phyloP scores from a whole-genome alignment of 2,329 filamentous ascomycete genomes.

The Paracorniculantispora psalliotae region DNA sequence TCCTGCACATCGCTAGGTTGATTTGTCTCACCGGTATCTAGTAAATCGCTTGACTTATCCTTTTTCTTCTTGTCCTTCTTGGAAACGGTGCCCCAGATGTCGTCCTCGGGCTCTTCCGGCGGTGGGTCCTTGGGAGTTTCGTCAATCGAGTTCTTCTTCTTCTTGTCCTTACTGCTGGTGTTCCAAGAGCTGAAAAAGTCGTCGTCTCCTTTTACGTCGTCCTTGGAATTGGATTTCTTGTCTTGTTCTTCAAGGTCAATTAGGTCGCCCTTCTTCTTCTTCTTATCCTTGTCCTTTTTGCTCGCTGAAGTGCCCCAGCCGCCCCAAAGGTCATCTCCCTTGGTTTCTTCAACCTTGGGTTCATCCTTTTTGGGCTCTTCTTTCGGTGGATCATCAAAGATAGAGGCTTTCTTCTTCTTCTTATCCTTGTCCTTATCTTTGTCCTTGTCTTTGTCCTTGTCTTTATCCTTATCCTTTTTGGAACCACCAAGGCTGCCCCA shows the following conservation, averaged over 20 bases:
- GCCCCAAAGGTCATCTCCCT: conserved; percentile 22
- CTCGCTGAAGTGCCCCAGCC: conserved; percentile 19
- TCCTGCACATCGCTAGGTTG: conserved; percentile 43
- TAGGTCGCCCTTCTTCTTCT: conserved; percentile 33
- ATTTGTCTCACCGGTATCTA: conserved; percentile 41
- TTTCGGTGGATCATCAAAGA: conserved; percentile 17
- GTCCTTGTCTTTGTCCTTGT: conserved; percentile 19
- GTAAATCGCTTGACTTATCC: conserved; percentile 43
- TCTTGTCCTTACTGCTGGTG: conserved; percentile 46
- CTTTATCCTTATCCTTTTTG: conserved; percentile 13
- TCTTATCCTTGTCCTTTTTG: conserved; percentile 35
- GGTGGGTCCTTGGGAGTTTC: conserved; percentile 34
- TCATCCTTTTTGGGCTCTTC: conserved; percentile 21
- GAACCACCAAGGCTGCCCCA: conserved; percentile 21
- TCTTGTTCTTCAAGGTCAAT: conserved; percentile 31
- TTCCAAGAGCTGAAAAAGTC: conserved; percentile 55
- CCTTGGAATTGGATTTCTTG: conserved; percentile 18
- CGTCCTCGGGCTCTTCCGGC: conserved; percentile 39
- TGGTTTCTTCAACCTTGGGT: conserved; percentile 17
- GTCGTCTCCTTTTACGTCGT: conserved; percentile 35
- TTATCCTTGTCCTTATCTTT: conserved; percentile 22
- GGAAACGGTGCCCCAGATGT: conserved; percentile 31
- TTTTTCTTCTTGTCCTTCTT: conserved; percentile 45
- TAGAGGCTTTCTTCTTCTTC: conserved; percentile 23
- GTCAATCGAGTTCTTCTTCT: conserved; percentile 22